phyloP scores from a whole-genome alignment of 2,329 filamentous ascomycete species.

The Cladosporium halotolerans region DNA sequence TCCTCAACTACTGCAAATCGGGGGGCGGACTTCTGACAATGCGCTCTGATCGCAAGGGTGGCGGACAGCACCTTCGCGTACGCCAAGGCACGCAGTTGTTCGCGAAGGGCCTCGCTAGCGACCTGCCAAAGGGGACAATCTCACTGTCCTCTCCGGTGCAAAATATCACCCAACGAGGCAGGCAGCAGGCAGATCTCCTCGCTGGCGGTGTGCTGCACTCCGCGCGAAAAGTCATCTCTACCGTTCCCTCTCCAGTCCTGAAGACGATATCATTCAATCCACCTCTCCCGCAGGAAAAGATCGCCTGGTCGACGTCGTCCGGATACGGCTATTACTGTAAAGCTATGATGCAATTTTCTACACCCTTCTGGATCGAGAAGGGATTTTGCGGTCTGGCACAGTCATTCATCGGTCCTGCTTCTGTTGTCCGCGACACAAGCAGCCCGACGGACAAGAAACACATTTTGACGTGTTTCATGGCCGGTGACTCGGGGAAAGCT shows the following conservation, averaged over 20 bases:
- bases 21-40: constrained; percentile 49
- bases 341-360: constrained; percentile 42
- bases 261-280: constrained; percentile 45
- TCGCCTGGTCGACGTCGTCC: constrained; percentile 31
- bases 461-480: constrained; percentile 38
- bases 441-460: constrained; percentile 21
- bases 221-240: constrained; percentile 43
- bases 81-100: constrained; percentile 44
- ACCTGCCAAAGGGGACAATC: constrained; percentile 27
- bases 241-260: constrained; percentile 44
- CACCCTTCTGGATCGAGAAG: constrained; percentile 42
- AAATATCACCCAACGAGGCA: constrained; percentile 18
- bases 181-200: neutral
- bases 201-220: neutral
- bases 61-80: constrained; percentile 49
- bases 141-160: constrained; percentile 30
- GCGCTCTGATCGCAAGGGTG: constrained; percentile 47
- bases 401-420: constrained; percentile 42
- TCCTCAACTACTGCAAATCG: constrained; percentile 51
- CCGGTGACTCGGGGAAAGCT: constrained; percentile 31
- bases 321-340: constrained; percentile 48
- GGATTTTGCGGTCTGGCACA: constrained; percentile 43
- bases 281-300: constrained; percentile 38
- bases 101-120: constrained; percentile 32
- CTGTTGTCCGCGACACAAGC: constrained; percentile 42